Conservation (phyloP, 2,329 filamentous ascomycete genomes). For the Xylariaceae sp. region DNA sequence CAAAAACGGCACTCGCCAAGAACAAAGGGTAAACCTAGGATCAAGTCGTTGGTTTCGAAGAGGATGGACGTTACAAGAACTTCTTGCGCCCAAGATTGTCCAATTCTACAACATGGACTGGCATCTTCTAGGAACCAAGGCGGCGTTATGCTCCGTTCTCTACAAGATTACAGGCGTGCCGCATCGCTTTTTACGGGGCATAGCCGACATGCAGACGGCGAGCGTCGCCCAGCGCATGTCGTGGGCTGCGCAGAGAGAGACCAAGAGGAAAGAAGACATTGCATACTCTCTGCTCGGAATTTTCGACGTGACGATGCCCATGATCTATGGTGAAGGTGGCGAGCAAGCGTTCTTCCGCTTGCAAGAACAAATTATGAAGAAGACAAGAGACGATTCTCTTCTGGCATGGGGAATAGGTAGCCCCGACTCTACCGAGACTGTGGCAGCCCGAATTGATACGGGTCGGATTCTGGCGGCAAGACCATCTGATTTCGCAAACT, state of each 20-base stretch:
- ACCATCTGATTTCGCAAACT: no score
- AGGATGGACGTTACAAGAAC: constrained; percentile 19
- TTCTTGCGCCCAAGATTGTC: constrained; percentile 9
- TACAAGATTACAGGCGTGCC: not conserved
- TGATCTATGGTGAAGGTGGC: constrained; percentile 14
- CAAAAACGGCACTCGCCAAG: not conserved
- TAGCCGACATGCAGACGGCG: not conserved
- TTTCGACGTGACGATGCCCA: constrained; percentile 10
- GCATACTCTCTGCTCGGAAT: constrained; percentile 12
- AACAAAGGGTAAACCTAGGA: not conserved
- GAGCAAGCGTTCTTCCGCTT: constrained; percentile 12
- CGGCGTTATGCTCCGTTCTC: not conserved
- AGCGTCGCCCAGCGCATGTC: constrained; percentile 14
- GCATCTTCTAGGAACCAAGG: not conserved
- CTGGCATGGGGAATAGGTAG: constrained; percentile 11
- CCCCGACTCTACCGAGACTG: no score
- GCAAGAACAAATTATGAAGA: constrained; percentile 13
- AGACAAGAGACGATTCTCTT: constrained; percentile 12
- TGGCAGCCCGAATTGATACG: no score
- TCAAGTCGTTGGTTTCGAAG: constrained; percentile 8
- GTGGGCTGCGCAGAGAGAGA: constrained; percentile 5
- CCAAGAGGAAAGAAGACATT: constrained; percentile 9
- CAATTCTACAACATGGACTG: constrained; percentile 5
- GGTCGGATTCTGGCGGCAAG: no score
- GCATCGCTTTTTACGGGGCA: not conserved